Conservation (phyloP, 1,284 basidiomycete genomes). For the Melampsora americana region DNA sequence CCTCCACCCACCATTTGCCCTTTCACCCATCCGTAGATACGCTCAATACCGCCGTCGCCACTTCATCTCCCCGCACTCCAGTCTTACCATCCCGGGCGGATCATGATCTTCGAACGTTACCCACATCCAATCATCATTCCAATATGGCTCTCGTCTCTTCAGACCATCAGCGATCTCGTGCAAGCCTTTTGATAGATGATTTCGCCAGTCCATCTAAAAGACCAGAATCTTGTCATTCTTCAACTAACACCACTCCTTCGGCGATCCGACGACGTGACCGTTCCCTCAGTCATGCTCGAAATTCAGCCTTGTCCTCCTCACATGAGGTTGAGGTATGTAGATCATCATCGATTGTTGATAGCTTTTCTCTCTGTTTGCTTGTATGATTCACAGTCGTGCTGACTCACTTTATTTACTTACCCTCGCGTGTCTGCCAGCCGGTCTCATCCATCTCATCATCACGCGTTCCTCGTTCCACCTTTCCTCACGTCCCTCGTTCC, state of each 20-base stretch:
- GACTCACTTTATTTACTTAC: neutral
- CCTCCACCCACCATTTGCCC: neutral
- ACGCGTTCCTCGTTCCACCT: constrained; percentile 42
- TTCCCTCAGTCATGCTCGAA: constrained; percentile 8
- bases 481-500: constrained; percentile 34
- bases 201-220: neutral
- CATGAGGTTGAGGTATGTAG: constrained; percentile 17
- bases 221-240: constrained; percentile 14
- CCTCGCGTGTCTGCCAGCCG: constrained; percentile 4
- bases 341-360: neutral
- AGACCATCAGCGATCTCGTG: neutral
- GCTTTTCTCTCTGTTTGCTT: neutral
- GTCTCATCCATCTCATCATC: neutral
- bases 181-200: neutral
- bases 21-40: constrained; percentile 17
- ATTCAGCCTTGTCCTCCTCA: neutral
- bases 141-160: neutral
- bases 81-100: constrained; percentile 1
- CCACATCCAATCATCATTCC: neutral
- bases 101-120: neutral
- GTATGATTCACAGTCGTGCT: neutral
- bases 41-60: constrained; percentile 39
- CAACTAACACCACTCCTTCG: constrained; percentile 1
- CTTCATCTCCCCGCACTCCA: constrained; percentile 27
- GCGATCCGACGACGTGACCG: constrained; percentile 20